Evolutionary conservation across 140 eudicot species (phyloP), one percentile per base, ranked within the genome.

Genomic region (Flaveria floridana): DNA sequence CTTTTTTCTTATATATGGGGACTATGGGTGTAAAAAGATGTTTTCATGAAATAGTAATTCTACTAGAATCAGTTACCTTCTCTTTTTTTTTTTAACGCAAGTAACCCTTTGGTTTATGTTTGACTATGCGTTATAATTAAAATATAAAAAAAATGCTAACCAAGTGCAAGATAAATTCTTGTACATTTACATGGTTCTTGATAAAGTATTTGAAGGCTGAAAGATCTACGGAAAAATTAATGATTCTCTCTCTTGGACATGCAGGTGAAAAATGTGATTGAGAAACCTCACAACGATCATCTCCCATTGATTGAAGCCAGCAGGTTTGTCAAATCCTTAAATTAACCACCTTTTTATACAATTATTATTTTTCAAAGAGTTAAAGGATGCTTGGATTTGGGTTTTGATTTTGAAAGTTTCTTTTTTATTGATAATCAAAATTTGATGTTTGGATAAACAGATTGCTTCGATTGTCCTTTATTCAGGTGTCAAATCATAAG

Each of bases 221-320:
- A 70, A 67, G 21, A 28, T 14, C 52, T 59, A 34, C 19, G 23
- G 57, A 12, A 72, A 25, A 42, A 41, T 26, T 62, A 56, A 30
- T 13, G 44, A 4, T 53, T 21, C 7, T 34, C 2, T 34, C 70
- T 74, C 72, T 79, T 81, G 81, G 68, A 65, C 74, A 71, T 80
- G 77, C 97, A 94, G 99, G 99, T 94, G 55, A 80, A 90, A 82
- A 82, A 94, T 84, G 99, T 94, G 68, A 85, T 94, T 66, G 99
- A 94, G 82, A 94, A 94, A 76, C 99, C 99, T 16, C 71, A 94
- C 81, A 90, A 94, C 11, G 99, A 94, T 84, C 96, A 94, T 83
- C 92, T 94, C 65, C 96, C 99, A 6, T 84, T 94, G 79, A 80
- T 94, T 65, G 99, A 94, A 84, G 99, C 99, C 79, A 94, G 99